Base-by-base conservation (phyloP, 2,329 filamentous ascomycete species). In the Paraconiothyrium brasiliense region DNA sequence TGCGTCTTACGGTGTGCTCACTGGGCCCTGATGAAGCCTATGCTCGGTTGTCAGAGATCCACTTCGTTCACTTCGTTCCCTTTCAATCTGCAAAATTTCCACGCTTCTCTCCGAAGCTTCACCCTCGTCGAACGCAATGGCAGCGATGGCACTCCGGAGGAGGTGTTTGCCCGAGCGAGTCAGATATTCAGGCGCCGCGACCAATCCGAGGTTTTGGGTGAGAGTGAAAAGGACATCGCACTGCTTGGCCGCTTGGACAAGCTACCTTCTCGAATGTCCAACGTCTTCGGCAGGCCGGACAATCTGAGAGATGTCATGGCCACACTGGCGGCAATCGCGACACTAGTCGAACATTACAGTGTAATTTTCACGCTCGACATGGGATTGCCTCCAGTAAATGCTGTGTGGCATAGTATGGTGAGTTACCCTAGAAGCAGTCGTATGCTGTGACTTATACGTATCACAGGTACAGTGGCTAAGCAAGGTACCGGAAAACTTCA, bases 311-410 rank as follows among this genome's bases (percentile, higher is more conserved):
- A 73, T 46, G 66, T 73, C 20, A 44, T 71, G 27, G 61, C 60
- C 10, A 67, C 65, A 8, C 54, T 74, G 16, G 60, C 67, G 27
- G 65, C 71, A n/a, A 70, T 70, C 47, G 62, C 62, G 11, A 47
- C 59, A 11, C 39, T 75, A 13, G 63, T 67, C 8, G 63, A 68
- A 37, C 69, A 67, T 35, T 72, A 61, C 49, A 59, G 59, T 4
- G 50, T 47, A 4, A 68, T 63, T 51, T 70, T 70, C 58, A 62
- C 63, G 1, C 54, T 61, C 8, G 54, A 68, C 62, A 10, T 10
- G 37, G 2, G 47, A 24, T 24, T 6, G 1, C 27, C 27, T 20
- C 34, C 37, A 9, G n/a, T 24, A 5, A 55, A 41, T 14, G 24
- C 52, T 44, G 52, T 55, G 27, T 55, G 52, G 52, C 39, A 57